Percentiles rank a stretch among this genome's conserved stretches.
phyloP scores from a whole-genome alignment of 2,329 filamentous ascomycete species.

The Tolypocladium tropicale region DNA sequence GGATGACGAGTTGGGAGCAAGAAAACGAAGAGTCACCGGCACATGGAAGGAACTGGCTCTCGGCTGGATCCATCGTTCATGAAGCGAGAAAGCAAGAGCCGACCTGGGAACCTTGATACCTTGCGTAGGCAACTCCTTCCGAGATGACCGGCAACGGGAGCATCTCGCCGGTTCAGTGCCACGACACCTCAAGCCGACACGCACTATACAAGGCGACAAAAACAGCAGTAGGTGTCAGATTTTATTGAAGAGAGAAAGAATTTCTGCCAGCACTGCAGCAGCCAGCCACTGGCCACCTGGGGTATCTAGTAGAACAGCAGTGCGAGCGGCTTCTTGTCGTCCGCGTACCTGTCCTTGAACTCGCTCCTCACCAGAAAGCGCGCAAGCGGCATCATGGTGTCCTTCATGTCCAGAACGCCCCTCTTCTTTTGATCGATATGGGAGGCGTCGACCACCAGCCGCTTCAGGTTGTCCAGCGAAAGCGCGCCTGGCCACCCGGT shows the following conservation, averaged over 20 bases:
- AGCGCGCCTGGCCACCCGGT: slow-evolving; percentile 44
- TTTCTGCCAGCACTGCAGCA: neutral
- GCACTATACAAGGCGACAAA: no score
- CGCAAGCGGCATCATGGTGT: slow-evolving; percentile 73
- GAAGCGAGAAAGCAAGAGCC: neutral
- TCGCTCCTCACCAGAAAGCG: slow-evolving; percentile 61
- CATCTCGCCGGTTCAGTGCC: no score
- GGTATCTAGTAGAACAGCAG: slow-evolving; percentile 53
- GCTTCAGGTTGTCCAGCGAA: slow-evolving; percentile 59
- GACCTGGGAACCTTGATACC: neutral
- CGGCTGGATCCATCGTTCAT: no score
- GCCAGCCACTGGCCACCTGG: neutral
- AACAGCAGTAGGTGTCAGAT: no score
- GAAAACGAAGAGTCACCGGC: no score
- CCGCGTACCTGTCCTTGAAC: slow-evolving; percentile 59
- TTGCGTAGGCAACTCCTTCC: neutral
- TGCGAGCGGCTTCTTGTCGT: slow-evolving; percentile 45
- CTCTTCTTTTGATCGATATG: slow-evolving; percentile 93
- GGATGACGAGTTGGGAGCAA: slow-evolving; percentile 1
- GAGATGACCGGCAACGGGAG: no score
- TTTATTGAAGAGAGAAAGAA: neutral
- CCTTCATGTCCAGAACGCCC: slow-evolving; percentile 90
- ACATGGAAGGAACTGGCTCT: slow-evolving; percentile 1
- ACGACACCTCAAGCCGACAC: no score
- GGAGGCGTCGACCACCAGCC: slow-evolving; percentile 81